A percentile compares a stretch with the other conserved stretches of the same genome.
Conservation (phyloP, 106 monocot genomes). For the Platanthera guangdongensis region DNA sequence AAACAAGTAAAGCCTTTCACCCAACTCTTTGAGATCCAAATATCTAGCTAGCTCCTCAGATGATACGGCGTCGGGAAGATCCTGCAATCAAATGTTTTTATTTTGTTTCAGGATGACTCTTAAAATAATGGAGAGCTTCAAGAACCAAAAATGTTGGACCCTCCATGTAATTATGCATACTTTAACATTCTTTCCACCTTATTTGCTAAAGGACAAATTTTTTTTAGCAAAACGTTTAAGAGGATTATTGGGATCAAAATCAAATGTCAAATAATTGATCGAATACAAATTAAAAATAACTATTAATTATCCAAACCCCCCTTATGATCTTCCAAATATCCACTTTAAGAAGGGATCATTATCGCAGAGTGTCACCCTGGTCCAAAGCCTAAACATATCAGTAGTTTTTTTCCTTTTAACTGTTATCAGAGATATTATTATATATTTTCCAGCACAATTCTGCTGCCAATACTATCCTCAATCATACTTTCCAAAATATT, state of each 20-base stretch:
- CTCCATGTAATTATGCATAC: too few species aligned
- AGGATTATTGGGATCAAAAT: not conserved
- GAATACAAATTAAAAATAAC: not conserved
- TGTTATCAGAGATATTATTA: too few species aligned
- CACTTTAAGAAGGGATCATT: too few species aligned
- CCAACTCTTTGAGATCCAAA: conserved; percentile 87
- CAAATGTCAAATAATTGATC: not conserved
- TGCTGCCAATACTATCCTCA: too few species aligned
- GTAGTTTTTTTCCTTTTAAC: too few species aligned
- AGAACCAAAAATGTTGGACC: not conserved
- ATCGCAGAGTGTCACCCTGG: too few species aligned
- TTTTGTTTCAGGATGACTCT: not conserved
- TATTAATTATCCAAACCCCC: too few species aligned
- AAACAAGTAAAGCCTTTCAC: conserved; percentile 73
- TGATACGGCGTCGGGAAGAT: conserved; percentile 65
- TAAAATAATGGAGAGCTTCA: not conserved
- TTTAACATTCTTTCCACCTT: too few species aligned
- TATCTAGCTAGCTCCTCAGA: conserved; percentile 80
- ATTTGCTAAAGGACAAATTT: not conserved
- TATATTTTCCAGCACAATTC: too few species aligned
- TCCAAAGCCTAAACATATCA: too few species aligned
- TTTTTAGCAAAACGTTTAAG: not conserved
- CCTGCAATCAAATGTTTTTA: conserved; percentile 39
- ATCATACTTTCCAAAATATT: too few species aligned
- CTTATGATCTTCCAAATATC: too few species aligned